Conservation (phyloP, 2,329 filamentous ascomycete genomes). For the Ciborinia camelliae region DNA sequence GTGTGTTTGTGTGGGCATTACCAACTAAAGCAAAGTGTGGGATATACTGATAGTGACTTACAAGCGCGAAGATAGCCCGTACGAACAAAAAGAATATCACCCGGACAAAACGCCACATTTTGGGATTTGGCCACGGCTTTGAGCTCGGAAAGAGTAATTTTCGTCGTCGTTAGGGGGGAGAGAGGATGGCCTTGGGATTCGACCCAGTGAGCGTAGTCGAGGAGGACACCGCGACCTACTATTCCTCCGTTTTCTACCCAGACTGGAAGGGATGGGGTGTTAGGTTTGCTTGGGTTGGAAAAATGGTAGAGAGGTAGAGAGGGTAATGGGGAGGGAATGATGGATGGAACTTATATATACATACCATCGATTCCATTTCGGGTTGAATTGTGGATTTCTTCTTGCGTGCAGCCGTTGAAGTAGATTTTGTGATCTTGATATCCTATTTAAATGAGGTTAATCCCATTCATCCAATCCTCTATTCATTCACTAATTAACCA, state of each 20-base stretch:
- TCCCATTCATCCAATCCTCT: no score
- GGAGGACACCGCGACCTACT: slow-evolving; percentile 49
- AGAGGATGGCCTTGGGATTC: slow-evolving; percentile 52
- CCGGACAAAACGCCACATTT: slow-evolving; percentile 38
- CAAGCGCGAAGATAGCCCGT: slow-evolving; percentile 39
- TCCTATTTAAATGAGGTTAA: slow-evolving; percentile 21
- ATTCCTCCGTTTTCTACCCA: slow-evolving; percentile 46
- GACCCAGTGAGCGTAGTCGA: slow-evolving; percentile 56
- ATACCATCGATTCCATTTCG: slow-evolving; percentile 33
- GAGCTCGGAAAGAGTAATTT: slow-evolving; percentile 35
- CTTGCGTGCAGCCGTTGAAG: slow-evolving; percentile 38
- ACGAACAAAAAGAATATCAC: slow-evolving; percentile 43
- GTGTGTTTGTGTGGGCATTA: not conserved
- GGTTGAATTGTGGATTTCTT: slow-evolving; percentile 27
- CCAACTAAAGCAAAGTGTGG: slow-evolving; percentile 27
- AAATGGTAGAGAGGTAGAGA: no score
- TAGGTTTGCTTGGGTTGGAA: not conserved
- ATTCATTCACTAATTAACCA: no score
- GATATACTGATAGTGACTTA: slow-evolving; percentile 27
- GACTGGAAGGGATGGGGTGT: slow-evolving; percentile 30
- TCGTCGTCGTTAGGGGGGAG: slow-evolving; percentile 48
- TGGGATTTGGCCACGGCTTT: slow-evolving; percentile 39
- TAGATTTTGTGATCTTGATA: slow-evolving; percentile 37
- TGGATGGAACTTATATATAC: slow-evolving; percentile 4
- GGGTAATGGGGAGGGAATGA: no score